Base-by-base conservation (phyloP, 257 asterid genomes). In the Mitragyna speciosa region DNA sequence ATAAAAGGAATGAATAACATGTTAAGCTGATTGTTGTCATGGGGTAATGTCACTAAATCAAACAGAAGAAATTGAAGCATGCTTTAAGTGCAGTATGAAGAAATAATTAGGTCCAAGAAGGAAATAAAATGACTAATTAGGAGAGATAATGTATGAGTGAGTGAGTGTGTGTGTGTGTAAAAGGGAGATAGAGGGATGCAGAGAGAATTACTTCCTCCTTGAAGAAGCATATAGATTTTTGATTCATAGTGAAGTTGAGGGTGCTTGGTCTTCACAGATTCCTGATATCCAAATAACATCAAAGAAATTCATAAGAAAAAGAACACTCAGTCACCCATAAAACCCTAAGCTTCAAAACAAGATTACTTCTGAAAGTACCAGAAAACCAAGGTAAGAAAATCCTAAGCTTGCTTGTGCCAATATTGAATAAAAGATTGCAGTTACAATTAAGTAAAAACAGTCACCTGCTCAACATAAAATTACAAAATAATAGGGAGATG, bases 231-330 rank as follows among this genome's bases (percentile, higher is more conserved):
- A 82, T 92, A 93, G 72, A 93, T 89, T 87, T 93, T 93, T 82
- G 97, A 93, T 90, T 93, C 97, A 52, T 93, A 93, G 75, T 91
- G 97, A 83, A 93, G 94, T 80, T 93, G 98, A 75, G 98, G 97
- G 84, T 89, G 97, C 77, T 87, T 92, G 80, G 98, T 93, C 89
- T 88, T 92, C 79, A 86, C 91, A n/a, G 94, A 70, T 87, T 93
- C 98, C 98, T 94, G 92, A 59, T 77, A 81, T 81, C 54, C 56
- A 36, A 80, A 59, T 69, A 64, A 84, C 26, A 75, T 59, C 64
- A 77, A 72, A 58, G 52, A 26, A 45, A 28, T 58, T 31, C 24
- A 56, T 76, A 73, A 41, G 49, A 74, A 61, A 17, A 45, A 48
- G 58, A 64, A 36, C 43, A 31, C 36, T 1, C 33, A 33, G 24